phyloP scores from a whole-genome alignment of 2,329 filamentous ascomycete genomes.

The Hypomyces perniciosus region DNA sequence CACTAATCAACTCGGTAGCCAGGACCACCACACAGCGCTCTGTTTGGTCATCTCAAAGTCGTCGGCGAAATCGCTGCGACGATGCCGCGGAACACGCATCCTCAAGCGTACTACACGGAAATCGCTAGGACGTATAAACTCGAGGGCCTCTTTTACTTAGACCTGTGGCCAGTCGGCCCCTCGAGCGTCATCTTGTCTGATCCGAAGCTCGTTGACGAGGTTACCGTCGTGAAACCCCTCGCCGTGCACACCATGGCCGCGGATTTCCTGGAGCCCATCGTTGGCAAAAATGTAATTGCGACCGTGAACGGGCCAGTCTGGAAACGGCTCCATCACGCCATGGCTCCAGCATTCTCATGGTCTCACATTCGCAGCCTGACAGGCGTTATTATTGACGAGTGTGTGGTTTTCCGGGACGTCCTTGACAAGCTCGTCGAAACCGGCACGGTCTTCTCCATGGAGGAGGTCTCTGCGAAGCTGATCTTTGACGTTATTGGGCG shows the following conservation, averaged over 20 bases:
- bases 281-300: constrained; percentile 19
- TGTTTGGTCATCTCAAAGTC: constrained; percentile 18
- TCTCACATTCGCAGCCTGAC: constrained; percentile 20
- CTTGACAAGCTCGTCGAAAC: constrained; percentile 9
- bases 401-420: constrained; percentile 16
- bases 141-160: constrained; percentile 24
- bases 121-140: constrained; percentile 20
- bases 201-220: constrained; percentile 21
- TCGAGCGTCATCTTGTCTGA: constrained; percentile 22
- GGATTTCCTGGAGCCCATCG: constrained; percentile 13
- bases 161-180: constrained; percentile 26
- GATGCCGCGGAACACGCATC: constrained; percentile 20
- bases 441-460: constrained; percentile 18
- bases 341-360: constrained; percentile 22
- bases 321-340: constrained; percentile 23
- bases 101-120: constrained; percentile 20
- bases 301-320: constrained; percentile 22
- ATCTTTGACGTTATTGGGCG: constrained; percentile 21
- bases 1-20: neutral
- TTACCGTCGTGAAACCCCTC: constrained; percentile 17
- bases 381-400: constrained; percentile 21
- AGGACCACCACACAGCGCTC: constrained; percentile 16
- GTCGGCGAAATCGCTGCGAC: constrained; percentile 13
- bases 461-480: constrained; percentile 18
- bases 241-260: constrained; percentile 15